These are phyloP conservation scores for Emergomyces pasteurianus DNA, from an alignment of 2,329 filamentous ascomycete species.

Conservation along the genomic window DNA sequence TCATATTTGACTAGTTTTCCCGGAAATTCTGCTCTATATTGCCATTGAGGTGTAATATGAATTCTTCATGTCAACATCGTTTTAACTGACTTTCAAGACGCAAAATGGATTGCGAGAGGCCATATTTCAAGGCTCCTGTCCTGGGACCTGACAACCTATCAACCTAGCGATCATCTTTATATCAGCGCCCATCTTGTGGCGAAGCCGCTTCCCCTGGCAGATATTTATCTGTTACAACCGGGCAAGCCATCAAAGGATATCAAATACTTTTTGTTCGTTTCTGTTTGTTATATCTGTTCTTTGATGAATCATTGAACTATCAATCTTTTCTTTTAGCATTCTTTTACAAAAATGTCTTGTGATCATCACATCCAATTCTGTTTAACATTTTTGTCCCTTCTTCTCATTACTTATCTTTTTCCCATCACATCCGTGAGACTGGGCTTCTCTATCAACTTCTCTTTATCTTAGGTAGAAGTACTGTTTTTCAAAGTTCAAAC, in stretches of 20 bases:
- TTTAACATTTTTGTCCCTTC: not conserved
- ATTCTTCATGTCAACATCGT: not conserved
- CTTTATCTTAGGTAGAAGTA: not conserved
- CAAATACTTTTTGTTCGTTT: not conserved
- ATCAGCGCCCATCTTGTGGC: not conserved
- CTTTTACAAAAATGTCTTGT: not conserved
- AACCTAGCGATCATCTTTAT: not conserved
- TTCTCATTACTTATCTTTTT: not conserved
- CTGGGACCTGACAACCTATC: too few relatives aligned
- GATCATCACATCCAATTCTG: not conserved
- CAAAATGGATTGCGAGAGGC: not conserved
- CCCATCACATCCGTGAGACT: not conserved
- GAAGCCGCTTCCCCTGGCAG: not conserved
- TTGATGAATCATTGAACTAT: not conserved
- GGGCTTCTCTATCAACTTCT: not conserved
- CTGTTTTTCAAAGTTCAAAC: not conserved
- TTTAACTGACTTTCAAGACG: not conserved
- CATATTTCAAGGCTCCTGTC: not conserved
- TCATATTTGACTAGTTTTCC: not conserved
- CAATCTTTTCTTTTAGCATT: not conserved
- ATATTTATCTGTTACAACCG: not conserved
- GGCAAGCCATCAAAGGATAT: not conserved
- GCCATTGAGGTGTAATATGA: constrained; percentile 1
- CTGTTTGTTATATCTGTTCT: not conserved
- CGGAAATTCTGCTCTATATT: not conserved